These are phyloP conservation scores for Dentipellis fragilis DNA, from an alignment of 768 basidiomycete species.

Conservation along the genomic window DNA sequence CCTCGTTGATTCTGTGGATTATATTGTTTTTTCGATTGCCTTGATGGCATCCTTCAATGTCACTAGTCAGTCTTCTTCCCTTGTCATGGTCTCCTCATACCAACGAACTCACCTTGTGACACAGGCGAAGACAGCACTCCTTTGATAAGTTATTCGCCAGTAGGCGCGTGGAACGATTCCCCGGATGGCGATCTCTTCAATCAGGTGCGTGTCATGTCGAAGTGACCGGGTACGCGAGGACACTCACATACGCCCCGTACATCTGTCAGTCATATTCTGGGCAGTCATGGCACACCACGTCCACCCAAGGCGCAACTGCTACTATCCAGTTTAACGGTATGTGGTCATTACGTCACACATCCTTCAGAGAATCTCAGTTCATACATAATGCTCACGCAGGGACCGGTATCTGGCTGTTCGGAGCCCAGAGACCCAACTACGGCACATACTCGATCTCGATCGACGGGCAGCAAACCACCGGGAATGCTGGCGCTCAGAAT, in stretches of 20 bases:
- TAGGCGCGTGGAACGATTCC: slow-evolving; percentile 39
- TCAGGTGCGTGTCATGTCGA: slow-evolving; percentile 16
- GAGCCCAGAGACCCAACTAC: slow-evolving; percentile 34
- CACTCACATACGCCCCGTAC: not conserved
- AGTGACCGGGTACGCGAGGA: not conserved
- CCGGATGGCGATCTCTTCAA: slow-evolving; percentile 30
- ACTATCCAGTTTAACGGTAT: slow-evolving; percentile 39
- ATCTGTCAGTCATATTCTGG: slow-evolving; percentile 33
- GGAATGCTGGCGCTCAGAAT: slow-evolving; percentile 23
- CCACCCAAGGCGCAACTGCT: slow-evolving; percentile 35
- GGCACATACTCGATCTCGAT: slow-evolving; percentile 35
- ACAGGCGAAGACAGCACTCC: slow-evolving; percentile 50
- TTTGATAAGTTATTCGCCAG: slow-evolving; percentile 39
- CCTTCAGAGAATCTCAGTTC: not conserved
- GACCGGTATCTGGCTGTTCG: slow-evolving; percentile 46
- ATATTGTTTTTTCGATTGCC: slow-evolving; percentile 21
- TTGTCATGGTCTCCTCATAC: not conserved
- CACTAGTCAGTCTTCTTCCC: slow-evolving; percentile 22
- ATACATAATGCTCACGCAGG: not conserved
- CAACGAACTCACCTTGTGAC: not conserved
- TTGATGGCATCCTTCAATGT: slow-evolving; percentile 41
- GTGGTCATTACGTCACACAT: not conserved
- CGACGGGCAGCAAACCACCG: slow-evolving; percentile 30
- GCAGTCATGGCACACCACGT: slow-evolving; percentile 33
- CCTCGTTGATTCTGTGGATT: slow-evolving; percentile 9